Percentiles rank a stretch among this genome's conserved stretches.
Evolutionary conservation across 1,139 yeast species (phyloP).

Genomic region (Candida labiduridarum): DNA sequence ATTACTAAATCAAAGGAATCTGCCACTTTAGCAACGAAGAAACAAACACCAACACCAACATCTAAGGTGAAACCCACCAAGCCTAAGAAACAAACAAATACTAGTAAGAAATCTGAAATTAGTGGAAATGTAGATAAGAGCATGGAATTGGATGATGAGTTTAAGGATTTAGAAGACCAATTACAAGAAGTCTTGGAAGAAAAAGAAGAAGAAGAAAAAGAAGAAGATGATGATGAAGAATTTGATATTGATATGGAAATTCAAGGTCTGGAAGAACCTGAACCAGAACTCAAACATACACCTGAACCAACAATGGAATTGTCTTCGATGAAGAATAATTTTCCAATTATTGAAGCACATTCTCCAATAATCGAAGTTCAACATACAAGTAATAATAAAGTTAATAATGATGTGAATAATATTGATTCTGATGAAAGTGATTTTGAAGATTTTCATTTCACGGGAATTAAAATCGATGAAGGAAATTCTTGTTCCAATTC

Average conservation of each 20-base stretch:
- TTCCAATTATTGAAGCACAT: conserved; percentile 2
- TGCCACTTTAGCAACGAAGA: neutral
- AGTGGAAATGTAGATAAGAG: conserved; percentile 10
- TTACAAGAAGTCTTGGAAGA: conserved; percentile 44
- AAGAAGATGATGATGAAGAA: neutral
- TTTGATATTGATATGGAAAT: neutral
- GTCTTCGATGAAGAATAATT: neutral
- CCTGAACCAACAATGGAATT: neutral
- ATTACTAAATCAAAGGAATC: too few species aligned
- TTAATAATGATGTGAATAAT: neutral
- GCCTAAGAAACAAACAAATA: conserved; percentile 4
- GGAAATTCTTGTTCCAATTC: conserved; percentile 12
- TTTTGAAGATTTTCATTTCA: conserved; percentile 26
- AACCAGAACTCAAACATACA: neutral
- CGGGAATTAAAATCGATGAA: conserved; percentile 28
- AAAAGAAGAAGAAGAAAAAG: conserved; percentile 16
- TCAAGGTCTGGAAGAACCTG: too few species aligned
- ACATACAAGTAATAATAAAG: neutral
- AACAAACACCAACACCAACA: neutral
- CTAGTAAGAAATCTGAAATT: conserved; percentile 8
- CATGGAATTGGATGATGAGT: conserved; percentile 41
- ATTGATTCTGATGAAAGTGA: conserved; percentile 30
- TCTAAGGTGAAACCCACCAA: conserved; percentile 1
- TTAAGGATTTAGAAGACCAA: conserved; percentile 48
- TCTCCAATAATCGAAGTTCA: neutral